Evolutionary conservation across 1,284 basidiomycete genomes (phyloP), one percentile per base, ranked within the genome.

Genomic region (Ceratobasidium sp.): DNA sequence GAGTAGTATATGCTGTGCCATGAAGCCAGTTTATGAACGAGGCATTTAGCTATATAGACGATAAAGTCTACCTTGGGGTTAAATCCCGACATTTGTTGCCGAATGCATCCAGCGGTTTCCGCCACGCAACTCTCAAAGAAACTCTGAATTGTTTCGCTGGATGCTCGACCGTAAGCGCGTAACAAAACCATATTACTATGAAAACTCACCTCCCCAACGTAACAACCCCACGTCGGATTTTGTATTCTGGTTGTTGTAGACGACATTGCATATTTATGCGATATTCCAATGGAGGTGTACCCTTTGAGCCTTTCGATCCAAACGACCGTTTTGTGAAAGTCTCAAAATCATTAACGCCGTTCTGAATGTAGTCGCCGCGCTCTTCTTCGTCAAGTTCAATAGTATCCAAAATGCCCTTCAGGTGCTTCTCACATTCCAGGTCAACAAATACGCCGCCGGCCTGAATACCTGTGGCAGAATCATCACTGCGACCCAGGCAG

Each of bases 391-490:
- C 9, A 15, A 56, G 66, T 10, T 49, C 77, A 12, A 71, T 15
- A 61, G n/a, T 61, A 26, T 77, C 51, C 23, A 77, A 39, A 46
- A 70, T 55, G 7, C 76, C 66, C 10, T 46, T 26, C 2, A 77
- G 60, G 20, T 69, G n/a, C 26, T 63, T 64, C 55, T 77, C 67
- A 56, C 64, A 77, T 39, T 77, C 68, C 13, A 49, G 49, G 49
- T 79, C 68, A 26, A 79, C 78, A 28, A 70, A 77, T 7, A 79
- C 68, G 6, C 42, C 78, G n/a, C 78, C 78, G 40, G 75, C 75
- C 66, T 79, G 78, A 9, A 79, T 67, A 39, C 78, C 78, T 79
- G 39, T 3, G 23, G 33, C 5, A 42, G 7, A 76, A 33, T 4
- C 33, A 33, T 33, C 33, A 33, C 33, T 49, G 28, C 13, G 18